Conservation (phyloP, 2,329 filamentous ascomycete species). For the Colletotrichum lentis region DNA sequence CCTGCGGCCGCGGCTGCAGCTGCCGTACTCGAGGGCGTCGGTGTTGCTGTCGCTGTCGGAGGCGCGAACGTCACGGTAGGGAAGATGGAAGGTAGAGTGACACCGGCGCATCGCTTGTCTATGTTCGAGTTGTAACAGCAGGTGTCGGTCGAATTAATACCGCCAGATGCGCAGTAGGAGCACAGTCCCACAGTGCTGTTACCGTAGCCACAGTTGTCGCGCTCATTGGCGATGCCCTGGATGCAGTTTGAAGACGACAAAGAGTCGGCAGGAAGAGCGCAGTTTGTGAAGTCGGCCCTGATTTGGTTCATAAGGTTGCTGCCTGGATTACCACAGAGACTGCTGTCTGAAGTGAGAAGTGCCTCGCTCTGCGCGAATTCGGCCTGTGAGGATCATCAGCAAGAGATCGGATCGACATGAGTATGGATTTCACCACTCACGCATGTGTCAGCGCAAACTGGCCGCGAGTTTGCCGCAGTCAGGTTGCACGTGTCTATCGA, state of each 20-base stretch:
- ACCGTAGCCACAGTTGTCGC: constrained; percentile 84
- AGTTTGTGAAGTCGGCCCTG: constrained; percentile 90
- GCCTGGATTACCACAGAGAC: constrained; percentile 74
- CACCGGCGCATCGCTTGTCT: constrained; percentile 74
- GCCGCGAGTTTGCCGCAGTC: constrained; percentile 68
- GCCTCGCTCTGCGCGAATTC: constrained; percentile 89
- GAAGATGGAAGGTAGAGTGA: constrained; percentile 80
- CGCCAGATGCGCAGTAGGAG: constrained; percentile 83
- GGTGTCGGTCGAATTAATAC: constrained; percentile 90
- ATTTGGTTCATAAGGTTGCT: constrained; percentile 77
- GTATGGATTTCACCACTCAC: constrained; percentile 56
- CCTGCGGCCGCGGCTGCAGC: constrained; percentile 47
- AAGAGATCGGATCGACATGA: constrained; percentile 35
- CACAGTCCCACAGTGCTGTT: constrained; percentile 79
- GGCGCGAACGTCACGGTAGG: constrained; percentile 70
- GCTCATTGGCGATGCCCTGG: constrained; percentile 79
- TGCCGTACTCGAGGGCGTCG: constrained; percentile 44
- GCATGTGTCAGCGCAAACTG: constrained; percentile 90
- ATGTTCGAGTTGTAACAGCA: constrained; percentile 88
- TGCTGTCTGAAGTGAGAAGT: constrained; percentile 76
- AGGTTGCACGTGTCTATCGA: constrained; percentile 76
- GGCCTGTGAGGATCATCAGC: constrained; percentile 60
- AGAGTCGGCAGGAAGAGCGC: constrained; percentile 81
- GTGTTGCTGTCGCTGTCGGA: constrained; percentile 57
- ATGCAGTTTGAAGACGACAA: constrained; percentile 79